Conservation (phyloP, 2,329 filamentous ascomycete genomes). For the Calonectria ilicicola region DNA sequence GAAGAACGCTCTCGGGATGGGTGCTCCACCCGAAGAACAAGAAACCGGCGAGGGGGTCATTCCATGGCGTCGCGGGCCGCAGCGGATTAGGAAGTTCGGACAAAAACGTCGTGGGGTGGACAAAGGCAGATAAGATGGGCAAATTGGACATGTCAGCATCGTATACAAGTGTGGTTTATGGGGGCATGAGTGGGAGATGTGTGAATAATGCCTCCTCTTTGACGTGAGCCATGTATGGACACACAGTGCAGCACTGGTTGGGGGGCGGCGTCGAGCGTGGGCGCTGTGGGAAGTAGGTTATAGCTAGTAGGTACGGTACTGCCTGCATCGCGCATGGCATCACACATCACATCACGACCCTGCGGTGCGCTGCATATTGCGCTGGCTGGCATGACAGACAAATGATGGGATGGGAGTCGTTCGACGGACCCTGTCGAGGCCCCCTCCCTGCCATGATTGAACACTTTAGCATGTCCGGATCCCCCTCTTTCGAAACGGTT, state of each 20-base stretch:
- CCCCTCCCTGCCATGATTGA: constrained; percentile 15
- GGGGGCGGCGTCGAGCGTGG: not conserved
- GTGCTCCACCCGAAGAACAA: not conserved
- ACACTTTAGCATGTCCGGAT: constrained; percentile 7
- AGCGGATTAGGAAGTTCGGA: constrained; percentile 7
- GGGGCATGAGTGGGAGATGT: not conserved
- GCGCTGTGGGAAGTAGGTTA: not conserved
- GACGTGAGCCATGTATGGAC: not conserved
- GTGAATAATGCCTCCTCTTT: constrained; percentile 1
- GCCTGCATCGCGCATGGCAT: constrained; percentile 15
- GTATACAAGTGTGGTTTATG: not conserved
- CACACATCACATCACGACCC: constrained; percentile 17
- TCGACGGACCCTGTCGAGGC: constrained; percentile 19
- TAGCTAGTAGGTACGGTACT: too few species aligned
- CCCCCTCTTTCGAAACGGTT: constrained; percentile 8
- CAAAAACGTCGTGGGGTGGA: not conserved
- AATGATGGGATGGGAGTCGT: constrained; percentile 23
- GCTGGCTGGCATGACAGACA: constrained; percentile 17
- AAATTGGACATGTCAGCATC: not conserved
- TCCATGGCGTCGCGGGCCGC: constrained; percentile 4
- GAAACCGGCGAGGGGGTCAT: not conserved
- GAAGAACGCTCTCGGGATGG: not conserved
- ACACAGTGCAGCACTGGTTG: not conserved
- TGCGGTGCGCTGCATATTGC: constrained; percentile 13
- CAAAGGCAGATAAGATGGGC: not conserved